A percentile compares a stretch with the other conserved stretches of the same genome.
Evolutionary conservation across 192 early-diverging fungal species (phyloP).

Genomic region (Backusella tuberculispora): DNA sequence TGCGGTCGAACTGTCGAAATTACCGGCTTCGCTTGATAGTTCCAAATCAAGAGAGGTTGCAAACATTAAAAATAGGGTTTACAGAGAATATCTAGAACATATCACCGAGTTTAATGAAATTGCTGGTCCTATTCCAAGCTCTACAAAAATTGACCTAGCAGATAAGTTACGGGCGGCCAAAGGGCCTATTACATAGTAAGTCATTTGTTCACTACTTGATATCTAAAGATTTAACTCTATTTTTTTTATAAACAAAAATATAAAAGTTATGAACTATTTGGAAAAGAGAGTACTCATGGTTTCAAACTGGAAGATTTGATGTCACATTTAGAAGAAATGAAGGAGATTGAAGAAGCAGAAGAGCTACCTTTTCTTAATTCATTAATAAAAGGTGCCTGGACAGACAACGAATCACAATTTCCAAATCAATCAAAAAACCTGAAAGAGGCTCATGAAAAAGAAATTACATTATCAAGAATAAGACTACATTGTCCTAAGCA

Average conservation of each 20-base stretch:
- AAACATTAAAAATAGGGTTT: not conserved
- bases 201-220: not conserved
- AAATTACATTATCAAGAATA: not conserved
- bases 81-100: not conserved
- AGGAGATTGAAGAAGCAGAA: not conserved
- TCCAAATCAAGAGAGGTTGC: not conserved
- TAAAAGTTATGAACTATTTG: slow-evolving; percentile 2
- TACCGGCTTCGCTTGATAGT: not conserved
- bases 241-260: not conserved
- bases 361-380: not conserved
- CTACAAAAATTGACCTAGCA: not conserved
- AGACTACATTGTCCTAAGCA: not conserved
- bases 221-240: not conserved
- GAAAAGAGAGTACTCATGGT: not conserved
- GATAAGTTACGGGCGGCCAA: not conserved
- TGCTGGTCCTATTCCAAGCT: slow-evolving; percentile 4
- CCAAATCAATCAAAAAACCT: slow-evolving; percentile 1
- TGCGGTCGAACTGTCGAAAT: not conserved
- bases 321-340: slow-evolving; percentile 1
- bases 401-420: not conserved
- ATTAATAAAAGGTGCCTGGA: not conserved
- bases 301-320: not conserved
- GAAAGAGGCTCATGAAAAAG: not conserved
- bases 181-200: slow-evolving; percentile 2
- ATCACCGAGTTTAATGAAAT: not conserved